These are phyloP conservation scores for Venturiaceae sp. DNA, from an alignment of 2,329 filamentous ascomycete species.

Conservation along the genomic window DNA sequence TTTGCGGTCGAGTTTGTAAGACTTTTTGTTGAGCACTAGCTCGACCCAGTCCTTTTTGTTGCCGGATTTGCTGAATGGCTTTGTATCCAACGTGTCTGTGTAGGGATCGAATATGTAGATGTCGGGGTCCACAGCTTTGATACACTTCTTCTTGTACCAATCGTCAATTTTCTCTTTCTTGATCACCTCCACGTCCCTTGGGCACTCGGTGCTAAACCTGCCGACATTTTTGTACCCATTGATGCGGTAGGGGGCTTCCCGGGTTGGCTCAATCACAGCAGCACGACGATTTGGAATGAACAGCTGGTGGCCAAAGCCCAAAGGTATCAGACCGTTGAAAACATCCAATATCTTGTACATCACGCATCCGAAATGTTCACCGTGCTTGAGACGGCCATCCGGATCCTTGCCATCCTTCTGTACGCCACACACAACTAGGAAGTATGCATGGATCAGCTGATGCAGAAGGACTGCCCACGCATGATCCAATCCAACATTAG, in stretches of 20 bases:
- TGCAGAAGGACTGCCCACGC: conserved; percentile 3
- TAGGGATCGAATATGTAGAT: background rate
- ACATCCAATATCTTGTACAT: conserved; percentile 8
- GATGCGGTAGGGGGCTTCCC: background rate
- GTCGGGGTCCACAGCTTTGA: conserved; percentile 3
- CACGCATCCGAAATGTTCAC: conserved; percentile 8
- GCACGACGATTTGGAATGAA: background rate
- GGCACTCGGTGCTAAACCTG: background rate
- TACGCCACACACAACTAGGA: conserved; percentile 1
- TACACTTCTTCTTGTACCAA: conserved; percentile 8
- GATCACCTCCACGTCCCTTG: background rate
- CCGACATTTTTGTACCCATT: background rate
- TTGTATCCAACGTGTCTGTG: background rate
- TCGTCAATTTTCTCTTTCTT: conserved; percentile 4
- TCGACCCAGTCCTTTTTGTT: conserved; percentile 3
- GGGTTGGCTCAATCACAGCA: background rate
- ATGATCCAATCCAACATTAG: background rate
- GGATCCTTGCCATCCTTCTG: background rate
- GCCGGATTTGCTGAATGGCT: conserved; percentile 1
- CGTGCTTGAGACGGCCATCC: conserved; percentile 7
- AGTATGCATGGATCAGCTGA: conserved; percentile 10
- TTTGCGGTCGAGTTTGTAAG: background rate
- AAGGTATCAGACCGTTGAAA: background rate
- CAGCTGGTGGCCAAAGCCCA: conserved; percentile 7
- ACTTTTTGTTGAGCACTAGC: background rate